Conservation (phyloP, 2,329 filamentous ascomycete genomes). For the Aspergillus awamori region DNA sequence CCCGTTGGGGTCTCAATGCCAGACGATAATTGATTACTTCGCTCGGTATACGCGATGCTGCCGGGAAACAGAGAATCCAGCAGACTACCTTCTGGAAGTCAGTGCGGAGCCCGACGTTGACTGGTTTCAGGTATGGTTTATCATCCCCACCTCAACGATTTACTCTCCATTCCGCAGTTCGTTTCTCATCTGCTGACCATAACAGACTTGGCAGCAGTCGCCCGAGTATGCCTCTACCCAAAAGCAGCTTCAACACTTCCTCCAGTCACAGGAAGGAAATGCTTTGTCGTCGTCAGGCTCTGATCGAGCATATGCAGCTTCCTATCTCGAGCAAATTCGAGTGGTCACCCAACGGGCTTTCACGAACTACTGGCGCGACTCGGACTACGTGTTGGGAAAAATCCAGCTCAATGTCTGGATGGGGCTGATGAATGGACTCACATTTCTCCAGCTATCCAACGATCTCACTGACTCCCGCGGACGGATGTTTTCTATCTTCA, state of each 20-base stretch:
- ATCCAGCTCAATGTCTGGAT: slow-evolving; percentile 14
- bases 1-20: slow-evolving; percentile 23
- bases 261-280: not conserved
- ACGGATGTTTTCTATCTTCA: slow-evolving; percentile 12
- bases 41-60: slow-evolving; percentile 3
- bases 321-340: slow-evolving; percentile 57
- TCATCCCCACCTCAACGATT: too few relatives aligned
- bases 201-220: too few relatives aligned
- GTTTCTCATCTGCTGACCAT: too few relatives aligned
- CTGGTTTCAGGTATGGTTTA: too few relatives aligned
- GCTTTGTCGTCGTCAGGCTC: not conserved
- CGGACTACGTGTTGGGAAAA: slow-evolving; percentile 15
- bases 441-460: slow-evolving; percentile 2
- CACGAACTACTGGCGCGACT: slow-evolving; percentile 21
- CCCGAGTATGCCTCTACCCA: too few relatives aligned
- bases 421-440: slow-evolving; percentile 17
- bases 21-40: slow-evolving; percentile 5
- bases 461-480: not conserved
- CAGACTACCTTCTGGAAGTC: slow-evolving; percentile 11
- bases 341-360: slow-evolving; percentile 56
- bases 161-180: too few relatives aligned
- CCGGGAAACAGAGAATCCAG: slow-evolving; percentile 4
- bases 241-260: too few relatives aligned
- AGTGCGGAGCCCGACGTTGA: slow-evolving; percentile 37
- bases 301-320: slow-evolving; percentile 23